phyloP scores from a whole-genome alignment of 2,329 filamentous ascomycete genomes.

The Aspergillus quadricinctus region DNA sequence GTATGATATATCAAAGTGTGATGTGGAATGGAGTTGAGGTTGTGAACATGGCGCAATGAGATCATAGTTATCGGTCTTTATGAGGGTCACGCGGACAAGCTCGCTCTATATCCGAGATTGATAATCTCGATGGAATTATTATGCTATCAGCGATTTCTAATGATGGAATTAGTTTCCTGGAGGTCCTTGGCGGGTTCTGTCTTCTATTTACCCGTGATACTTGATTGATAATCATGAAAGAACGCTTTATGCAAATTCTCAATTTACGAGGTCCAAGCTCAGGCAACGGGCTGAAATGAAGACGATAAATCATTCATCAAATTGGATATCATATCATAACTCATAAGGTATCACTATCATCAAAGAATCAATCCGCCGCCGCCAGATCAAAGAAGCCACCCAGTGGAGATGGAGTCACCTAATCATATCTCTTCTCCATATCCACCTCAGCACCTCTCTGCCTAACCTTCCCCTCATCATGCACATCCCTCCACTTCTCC shows the following conservation, averaged over 20 bases:
- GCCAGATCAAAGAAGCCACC: neutral
- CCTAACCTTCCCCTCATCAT: constrained; percentile 77
- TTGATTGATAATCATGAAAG: neutral
- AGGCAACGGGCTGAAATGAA: neutral
- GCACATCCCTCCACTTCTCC: constrained; percentile 61
- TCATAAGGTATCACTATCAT: neutral
- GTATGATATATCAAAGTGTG: neutral
- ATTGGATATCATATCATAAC: neutral
- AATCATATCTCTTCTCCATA: constrained; percentile 57
- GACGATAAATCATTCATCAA: neutral
- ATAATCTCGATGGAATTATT: neutral
- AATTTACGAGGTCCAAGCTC: neutral
- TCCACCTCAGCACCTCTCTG: constrained; percentile 81
- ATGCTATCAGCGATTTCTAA: neutral
- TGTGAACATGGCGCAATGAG: neutral
- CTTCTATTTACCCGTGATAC: neutral
- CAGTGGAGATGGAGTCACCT: neutral
- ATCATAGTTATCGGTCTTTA: neutral
- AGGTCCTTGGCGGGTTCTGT: neutral
- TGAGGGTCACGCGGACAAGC: neutral
- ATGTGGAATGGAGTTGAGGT: neutral
- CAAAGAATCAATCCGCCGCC: neutral
- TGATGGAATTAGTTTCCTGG: neutral
- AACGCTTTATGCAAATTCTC: neutral
- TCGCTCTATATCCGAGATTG: neutral